These are phyloP conservation scores for Botrytis elliptica DNA, from an alignment of 2,329 filamentous ascomycete species.

Conservation along the genomic window DNA sequence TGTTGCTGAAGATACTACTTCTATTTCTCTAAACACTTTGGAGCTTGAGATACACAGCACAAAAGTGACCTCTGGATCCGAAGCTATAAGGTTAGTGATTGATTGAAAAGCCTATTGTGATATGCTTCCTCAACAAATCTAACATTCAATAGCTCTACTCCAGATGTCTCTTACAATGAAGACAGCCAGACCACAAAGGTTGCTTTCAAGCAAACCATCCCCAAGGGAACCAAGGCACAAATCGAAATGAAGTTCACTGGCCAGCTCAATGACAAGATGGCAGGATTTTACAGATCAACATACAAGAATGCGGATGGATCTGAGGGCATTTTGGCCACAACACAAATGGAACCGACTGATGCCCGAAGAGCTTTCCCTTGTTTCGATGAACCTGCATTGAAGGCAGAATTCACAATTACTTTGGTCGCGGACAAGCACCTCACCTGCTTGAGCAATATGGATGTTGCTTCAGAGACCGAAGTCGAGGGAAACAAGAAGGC, in stretches of 20 bases:
- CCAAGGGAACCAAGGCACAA: conserved; percentile 74
- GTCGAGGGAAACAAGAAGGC: conserved; percentile 70
- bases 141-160: conserved; percentile 55
- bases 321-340: conserved; percentile 80
- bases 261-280: conserved; percentile 89
- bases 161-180: conserved; percentile 70
- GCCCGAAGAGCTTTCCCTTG: conserved; percentile 90
- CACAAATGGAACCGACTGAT: conserved; percentile 96
- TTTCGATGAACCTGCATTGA: conserved; percentile 93
- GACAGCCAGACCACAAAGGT: conserved; percentile 80
- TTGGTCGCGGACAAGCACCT: conserved; percentile 85
- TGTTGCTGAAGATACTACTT: conserved; percentile 78
- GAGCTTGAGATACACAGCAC: conserved; percentile 80
- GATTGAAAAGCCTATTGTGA: conserved; percentile 4
- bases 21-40: conserved; percentile 82
- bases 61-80: conserved; percentile 62
- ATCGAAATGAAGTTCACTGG: conserved; percentile 77
- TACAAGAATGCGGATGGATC: conserved; percentile 82
- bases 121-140: conserved; percentile 25
- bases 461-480: conserved; percentile 76
- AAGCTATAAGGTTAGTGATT: conserved; percentile 46
- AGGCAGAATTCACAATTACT: conserved; percentile 89
- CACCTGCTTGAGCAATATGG: conserved; percentile 97
- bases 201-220: conserved; percentile 69
- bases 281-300: conserved; percentile 93